Evolutionary conservation across 306 rosid genomes (phyloP).

Genomic region (Psophocarpus tetragonolobus): DNA sequence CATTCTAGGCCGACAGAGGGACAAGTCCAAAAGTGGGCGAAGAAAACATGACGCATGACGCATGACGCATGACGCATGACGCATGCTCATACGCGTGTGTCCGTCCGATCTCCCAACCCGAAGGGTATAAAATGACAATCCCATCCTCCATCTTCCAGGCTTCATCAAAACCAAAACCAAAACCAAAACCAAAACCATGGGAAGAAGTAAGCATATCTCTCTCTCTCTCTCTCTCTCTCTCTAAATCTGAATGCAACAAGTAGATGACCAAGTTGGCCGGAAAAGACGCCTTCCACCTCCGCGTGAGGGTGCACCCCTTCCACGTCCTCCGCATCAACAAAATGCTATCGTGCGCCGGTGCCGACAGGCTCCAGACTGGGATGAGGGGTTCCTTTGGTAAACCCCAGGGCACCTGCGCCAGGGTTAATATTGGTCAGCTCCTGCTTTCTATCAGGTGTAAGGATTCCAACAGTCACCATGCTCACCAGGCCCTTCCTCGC

Average conservation of each 20-base stretch:
- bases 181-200: too few relatives aligned
- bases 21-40: too few relatives aligned
- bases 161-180: too few relatives aligned
- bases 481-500: slow-evolving; percentile 77
- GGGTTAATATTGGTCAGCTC: slow-evolving; percentile 81
- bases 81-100: too few relatives aligned
- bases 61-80: too few relatives aligned
- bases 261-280: slow-evolving; percentile 80
- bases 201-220: too few relatives aligned
- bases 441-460: slow-evolving; percentile 72
- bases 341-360: slow-evolving; percentile 96
- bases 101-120: too few relatives aligned
- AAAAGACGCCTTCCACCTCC: slow-evolving; percentile 75
- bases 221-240: too few relatives aligned
- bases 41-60: too few relatives aligned
- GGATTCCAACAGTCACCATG: slow-evolving; percentile 56
- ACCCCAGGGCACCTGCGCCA: slow-evolving; percentile 77
- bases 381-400: slow-evolving; percentile 93
- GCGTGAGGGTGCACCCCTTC: slow-evolving; percentile 84
- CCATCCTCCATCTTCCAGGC: too few relatives aligned
- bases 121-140: too few relatives aligned
- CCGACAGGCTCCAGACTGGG: slow-evolving; percentile 88
- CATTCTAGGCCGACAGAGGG: too few relatives aligned
- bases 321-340: slow-evolving; percentile 82
- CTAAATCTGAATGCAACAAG: slow-evolving; percentile 84